These are phyloP conservation scores for Sarocladium kiliense DNA, from an alignment of 2,329 filamentous ascomycete species.

Conservation along the genomic window DNA sequence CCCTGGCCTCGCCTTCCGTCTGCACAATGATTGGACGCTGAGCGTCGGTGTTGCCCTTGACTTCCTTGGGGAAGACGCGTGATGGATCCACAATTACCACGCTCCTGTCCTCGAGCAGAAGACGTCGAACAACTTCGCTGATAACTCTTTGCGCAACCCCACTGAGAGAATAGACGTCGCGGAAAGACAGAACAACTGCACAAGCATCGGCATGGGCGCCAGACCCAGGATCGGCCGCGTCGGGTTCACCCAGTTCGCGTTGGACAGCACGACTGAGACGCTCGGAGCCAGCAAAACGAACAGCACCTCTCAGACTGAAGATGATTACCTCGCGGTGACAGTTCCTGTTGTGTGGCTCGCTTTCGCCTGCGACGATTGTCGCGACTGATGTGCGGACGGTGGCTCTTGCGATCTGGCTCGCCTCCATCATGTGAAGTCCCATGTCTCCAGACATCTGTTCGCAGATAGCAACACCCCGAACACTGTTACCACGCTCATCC, in stretches of 20 bases:
- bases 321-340: slow-evolving; percentile 23
- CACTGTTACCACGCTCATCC: slow-evolving; percentile 27
- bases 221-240: slow-evolving; percentile 19
- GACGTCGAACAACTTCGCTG: slow-evolving; percentile 21
- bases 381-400: slow-evolving; percentile 23
- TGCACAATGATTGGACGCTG: background rate
- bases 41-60: background rate
- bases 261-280: slow-evolving; percentile 24
- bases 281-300: slow-evolving; percentile 28
- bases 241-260: slow-evolving; percentile 19
- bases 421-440: slow-evolving; percentile 30
- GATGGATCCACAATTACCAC: slow-evolving; percentile 26
- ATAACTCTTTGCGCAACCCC: slow-evolving; percentile 23
- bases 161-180: slow-evolving; percentile 26
- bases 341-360: slow-evolving; percentile 19
- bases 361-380: slow-evolving; percentile 22
- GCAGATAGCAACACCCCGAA: slow-evolving; percentile 26
- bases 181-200: slow-evolving; percentile 26
- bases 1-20: slow-evolving; percentile 3
- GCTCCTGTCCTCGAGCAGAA: slow-evolving; percentile 18
- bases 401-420: slow-evolving; percentile 24
- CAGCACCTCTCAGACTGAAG: slow-evolving; percentile 26
- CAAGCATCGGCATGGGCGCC: slow-evolving; percentile 20
- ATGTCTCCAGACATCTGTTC: slow-evolving; percentile 25
- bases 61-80: background rate